Evolutionary conservation across 2,329 filamentous ascomycete species (phyloP).

Genomic region (Penicillium sp.): DNA sequence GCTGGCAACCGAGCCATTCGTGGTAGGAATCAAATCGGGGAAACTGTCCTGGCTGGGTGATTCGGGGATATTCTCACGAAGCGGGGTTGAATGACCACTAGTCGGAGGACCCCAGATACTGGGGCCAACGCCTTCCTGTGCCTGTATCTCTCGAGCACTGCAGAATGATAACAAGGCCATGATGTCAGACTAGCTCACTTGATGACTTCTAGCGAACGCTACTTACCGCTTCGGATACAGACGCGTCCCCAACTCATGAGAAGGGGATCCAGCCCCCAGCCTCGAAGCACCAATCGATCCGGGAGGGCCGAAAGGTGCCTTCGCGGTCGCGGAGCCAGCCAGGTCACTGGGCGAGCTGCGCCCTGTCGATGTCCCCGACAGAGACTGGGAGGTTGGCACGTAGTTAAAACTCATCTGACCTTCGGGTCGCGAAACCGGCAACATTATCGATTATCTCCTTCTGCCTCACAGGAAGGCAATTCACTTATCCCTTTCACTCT

Average conservation of each 20-base stretch:
- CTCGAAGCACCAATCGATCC: conserved; percentile 57
- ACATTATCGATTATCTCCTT: conserved; percentile 70
- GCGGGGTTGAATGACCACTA: conserved; percentile 90
- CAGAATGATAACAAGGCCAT: conserved; percentile 8
- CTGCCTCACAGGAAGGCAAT: conserved; percentile 20
- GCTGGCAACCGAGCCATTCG: conserved; percentile 62
- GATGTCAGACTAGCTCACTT: conserved; percentile 6
- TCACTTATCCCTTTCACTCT: conserved; percentile 13
- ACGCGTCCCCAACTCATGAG: conserved; percentile 78
- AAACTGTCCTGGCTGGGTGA: conserved; percentile 91
- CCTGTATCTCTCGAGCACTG: conserved; percentile 94
- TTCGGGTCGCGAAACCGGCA: conserved; percentile 74
- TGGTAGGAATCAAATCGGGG: conserved; percentile 76
- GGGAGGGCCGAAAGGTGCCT: conserved; percentile 69
- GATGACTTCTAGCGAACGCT: conserved; percentile 4
- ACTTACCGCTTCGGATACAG: conserved; percentile 90
- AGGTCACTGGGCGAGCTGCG: conserved; percentile 78
- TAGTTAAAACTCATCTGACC: conserved; percentile 80
- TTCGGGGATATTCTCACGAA: conserved; percentile 96
- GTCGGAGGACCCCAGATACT: conserved; percentile 90
- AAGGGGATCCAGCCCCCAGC: conserved; percentile 91
- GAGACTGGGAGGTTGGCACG: conserved; percentile 64
- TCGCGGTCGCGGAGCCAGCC: conserved; percentile 59
- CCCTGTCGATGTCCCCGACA: conserved; percentile 75
- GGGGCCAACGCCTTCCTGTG: conserved; percentile 82